Base-by-base conservation (phyloP, 805 yeast species). In the Lipomyces anomalus region DNA sequence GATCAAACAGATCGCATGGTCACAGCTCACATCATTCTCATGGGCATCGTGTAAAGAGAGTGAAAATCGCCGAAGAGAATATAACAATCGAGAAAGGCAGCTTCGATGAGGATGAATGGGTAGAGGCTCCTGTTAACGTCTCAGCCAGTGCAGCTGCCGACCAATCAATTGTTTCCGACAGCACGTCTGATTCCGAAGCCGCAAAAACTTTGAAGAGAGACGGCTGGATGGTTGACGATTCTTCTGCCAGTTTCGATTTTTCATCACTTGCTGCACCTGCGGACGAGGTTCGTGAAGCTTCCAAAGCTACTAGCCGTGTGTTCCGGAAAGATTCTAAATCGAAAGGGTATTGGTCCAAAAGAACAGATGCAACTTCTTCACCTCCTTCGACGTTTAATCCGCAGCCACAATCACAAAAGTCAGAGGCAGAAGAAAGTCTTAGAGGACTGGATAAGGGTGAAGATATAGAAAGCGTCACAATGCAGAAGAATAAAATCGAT, bases 211-310 rank as follows among this genome's bases (percentile, higher is more conserved):
- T 42, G 21, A 17, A 17, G 6, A 37, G 53, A 16, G 53, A 48
- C 16, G 32, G 42, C 23, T 48, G 53, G 53, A 48, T 48, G 53
- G 11, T 38, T n/a, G 30, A 22, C 4, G 21, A 16, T 6, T 22
- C 17, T 11, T n/a, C 37, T 24, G 44, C 22, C 5, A 17, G 16
- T n/a, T 45, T 44, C 29, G 53, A 48, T 85, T 48, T 48, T 34
- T 39, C 40, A 2, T 42, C 50, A 2, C 37, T 48, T 17, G 50
- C 47, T 3, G 50, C 42, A 2, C 29, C 43, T 13, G 44, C 23
- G 29, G 6, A 20, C 17, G 17, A 4, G 4, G 28, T 7, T 2
- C 26, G 29, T 6, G 43, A 34, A 22, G 18, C 38, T n/a, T n/a
- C n/a, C n/a, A n/a, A n/a, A n/a, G n/a, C n/a, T n/a, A n/a, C n/a